These are phyloP conservation scores for Pichia paraexigua DNA, from an alignment of 805 yeast genomes.

Conservation along the genomic window DNA sequence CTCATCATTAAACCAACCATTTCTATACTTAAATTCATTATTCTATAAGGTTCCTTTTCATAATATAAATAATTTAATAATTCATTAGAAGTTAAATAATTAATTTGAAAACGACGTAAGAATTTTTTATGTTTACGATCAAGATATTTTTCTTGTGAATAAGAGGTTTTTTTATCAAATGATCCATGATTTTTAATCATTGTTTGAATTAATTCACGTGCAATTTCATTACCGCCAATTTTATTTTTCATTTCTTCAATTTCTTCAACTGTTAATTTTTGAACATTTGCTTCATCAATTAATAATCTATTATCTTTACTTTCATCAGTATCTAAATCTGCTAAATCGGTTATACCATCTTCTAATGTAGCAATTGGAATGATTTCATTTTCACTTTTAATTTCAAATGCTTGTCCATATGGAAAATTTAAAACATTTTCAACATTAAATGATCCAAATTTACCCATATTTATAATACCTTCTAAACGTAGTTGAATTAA, in stretches of 20 bases:
- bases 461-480: constrained; percentile 68
- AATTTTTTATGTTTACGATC: constrained; percentile 90
- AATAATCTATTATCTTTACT: constrained; percentile 47
- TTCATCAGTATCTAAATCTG: constrained; percentile 23
- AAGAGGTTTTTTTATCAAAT: constrained; percentile 81
- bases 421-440: constrained; percentile 72
- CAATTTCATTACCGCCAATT: constrained; percentile 53
- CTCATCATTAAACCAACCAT: constrained; percentile 69
- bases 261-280: constrained; percentile 67
- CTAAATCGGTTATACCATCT: constrained; percentile 10
- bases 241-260: constrained; percentile 74
- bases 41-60: constrained; percentile 66
- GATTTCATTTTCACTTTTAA: constrained; percentile 47
- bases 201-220: constrained; percentile 70
- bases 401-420: constrained; percentile 86
- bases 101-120: constrained; percentile 75
- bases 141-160: constrained; percentile 86
- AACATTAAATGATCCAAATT: constrained; percentile 80
- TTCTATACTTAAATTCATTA: constrained; percentile 80
- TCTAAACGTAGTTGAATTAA: constrained; percentile 59
- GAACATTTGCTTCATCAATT: constrained; percentile 64
- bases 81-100: constrained; percentile 61
- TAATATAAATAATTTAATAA: constrained; percentile 58
- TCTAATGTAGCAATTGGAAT: constrained; percentile 35
- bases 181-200: constrained; percentile 80